Evolutionary conservation across 139 green algal genomes (phyloP).

Genomic region (Haematococcus lacustris): DNA sequence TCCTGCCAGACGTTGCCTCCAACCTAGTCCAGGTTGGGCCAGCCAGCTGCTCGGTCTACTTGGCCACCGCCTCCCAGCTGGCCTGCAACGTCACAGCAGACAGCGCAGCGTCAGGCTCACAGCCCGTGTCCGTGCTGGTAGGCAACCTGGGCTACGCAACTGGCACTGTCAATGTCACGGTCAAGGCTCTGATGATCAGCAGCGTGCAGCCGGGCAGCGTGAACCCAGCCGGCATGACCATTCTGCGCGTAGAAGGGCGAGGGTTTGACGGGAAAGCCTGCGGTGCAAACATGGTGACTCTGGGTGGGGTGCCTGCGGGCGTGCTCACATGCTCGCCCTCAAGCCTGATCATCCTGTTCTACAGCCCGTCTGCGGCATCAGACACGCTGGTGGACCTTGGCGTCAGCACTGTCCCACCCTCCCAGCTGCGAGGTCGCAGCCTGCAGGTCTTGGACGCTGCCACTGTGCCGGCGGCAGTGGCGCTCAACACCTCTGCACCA

Average conservation of each 20-base stretch:
- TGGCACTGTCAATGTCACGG: background rate
- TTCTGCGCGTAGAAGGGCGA: conserved; percentile 6
- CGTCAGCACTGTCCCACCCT: too few species aligned
- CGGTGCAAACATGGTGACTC: conserved; percentile 11
- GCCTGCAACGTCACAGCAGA: background rate
- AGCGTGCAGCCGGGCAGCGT: background rate
- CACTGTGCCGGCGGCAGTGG: too few species aligned
- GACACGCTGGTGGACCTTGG: too few species aligned
- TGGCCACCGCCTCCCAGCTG: conserved; percentile 1
- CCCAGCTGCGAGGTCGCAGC: too few species aligned
- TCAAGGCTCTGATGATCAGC: background rate
- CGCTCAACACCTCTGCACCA: too few species aligned
- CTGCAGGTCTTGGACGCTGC: too few species aligned
- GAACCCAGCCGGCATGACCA: background rate
- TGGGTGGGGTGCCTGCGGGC: conserved; percentile 1
- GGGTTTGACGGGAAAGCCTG: conserved; percentile 17
- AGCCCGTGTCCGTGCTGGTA: background rate
- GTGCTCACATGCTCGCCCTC: too few species aligned
- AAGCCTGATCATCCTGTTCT: too few species aligned
- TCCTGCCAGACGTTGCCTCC: background rate
- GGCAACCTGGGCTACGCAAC: background rate
- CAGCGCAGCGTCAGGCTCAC: background rate
- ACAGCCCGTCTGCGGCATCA: too few species aligned
- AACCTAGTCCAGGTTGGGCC: conserved; percentile 7
- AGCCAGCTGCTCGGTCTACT: conserved; percentile 1